These are phyloP conservation scores for Typha latifolia DNA, from an alignment of 176 grass and related monocot species.

Conservation along the genomic window DNA sequence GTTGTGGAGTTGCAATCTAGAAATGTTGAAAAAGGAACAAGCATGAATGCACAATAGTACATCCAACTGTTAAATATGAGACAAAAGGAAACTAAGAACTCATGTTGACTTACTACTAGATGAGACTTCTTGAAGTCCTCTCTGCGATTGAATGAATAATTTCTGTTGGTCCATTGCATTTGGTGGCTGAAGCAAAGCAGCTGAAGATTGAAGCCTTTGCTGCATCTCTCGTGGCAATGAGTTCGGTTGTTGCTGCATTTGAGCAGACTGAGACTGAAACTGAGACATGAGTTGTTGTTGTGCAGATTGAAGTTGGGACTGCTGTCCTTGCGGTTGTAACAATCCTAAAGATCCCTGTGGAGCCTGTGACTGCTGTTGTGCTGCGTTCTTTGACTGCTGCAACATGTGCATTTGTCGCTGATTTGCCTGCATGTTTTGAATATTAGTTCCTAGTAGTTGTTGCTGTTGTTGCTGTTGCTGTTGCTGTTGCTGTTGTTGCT, in stretches of 20 bases:
- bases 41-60: neutral
- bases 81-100: too few relatives aligned
- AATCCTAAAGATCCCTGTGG: constrained; percentile 50
- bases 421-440: constrained; percentile 34
- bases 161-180: constrained; percentile 56
- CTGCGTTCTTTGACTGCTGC: constrained; percentile 34
- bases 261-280: constrained; percentile 51
- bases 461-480: too few relatives aligned
- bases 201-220: constrained; percentile 52
- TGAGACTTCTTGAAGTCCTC: constrained; percentile 62
- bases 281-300: constrained; percentile 68
- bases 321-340: neutral
- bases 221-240: constrained; percentile 22
- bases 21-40: neutral
- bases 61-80: too few relatives aligned
- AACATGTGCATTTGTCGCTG: constrained; percentile 44
- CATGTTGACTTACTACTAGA: constrained; percentile 64
- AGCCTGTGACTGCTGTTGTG: constrained; percentile 49
- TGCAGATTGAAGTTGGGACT: constrained; percentile 41
- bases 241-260: constrained; percentile 40
- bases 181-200: constrained; percentile 54
- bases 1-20: too few relatives aligned
- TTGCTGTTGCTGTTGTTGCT: constrained; percentile 39
- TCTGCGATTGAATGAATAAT: constrained; percentile 53
- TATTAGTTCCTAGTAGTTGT: constrained; percentile 52